phyloP scores from a whole-genome alignment of 352 stramenopile genomes.

The Bremia lactucae region DNA sequence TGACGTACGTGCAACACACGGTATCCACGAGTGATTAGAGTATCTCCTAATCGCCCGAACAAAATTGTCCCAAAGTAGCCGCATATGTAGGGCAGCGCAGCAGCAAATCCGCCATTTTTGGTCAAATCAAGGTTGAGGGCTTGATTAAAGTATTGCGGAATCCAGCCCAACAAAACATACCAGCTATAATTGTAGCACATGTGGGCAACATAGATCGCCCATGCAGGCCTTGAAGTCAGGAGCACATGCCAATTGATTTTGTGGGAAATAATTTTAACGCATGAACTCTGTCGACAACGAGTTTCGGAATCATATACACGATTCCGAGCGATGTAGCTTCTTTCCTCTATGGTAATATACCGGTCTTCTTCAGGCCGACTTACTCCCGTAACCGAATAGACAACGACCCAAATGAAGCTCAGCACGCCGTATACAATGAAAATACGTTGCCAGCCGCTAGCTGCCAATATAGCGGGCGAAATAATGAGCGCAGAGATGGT shows the following conservation, averaged over 20 bases:
- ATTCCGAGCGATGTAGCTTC: slow-evolving; percentile 54
- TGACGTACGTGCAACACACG: slow-evolving; percentile 71
- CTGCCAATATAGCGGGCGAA: slow-evolving; percentile 56
- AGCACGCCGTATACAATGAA: slow-evolving; percentile 68
- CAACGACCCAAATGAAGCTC: slow-evolving; percentile 65
- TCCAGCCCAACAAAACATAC: slow-evolving; percentile 83
- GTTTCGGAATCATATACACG: slow-evolving; percentile 37
- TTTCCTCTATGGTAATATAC: slow-evolving; percentile 44
- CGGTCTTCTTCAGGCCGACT: slow-evolving; percentile 58
- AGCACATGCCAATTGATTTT: slow-evolving; percentile 58
- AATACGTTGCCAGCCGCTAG: slow-evolving; percentile 57
- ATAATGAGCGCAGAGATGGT: slow-evolving; percentile 73
- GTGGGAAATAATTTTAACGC: slow-evolving; percentile 31
- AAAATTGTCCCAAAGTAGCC: slow-evolving; percentile 66
- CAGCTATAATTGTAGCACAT: slow-evolving; percentile 85
- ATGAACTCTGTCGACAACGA: slow-evolving; percentile 28
- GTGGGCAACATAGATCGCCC: slow-evolving; percentile 79
- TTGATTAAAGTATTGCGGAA: slow-evolving; percentile 81
- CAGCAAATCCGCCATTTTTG: slow-evolving; percentile 48
- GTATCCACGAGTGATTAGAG: slow-evolving; percentile 47
- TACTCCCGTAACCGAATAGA: slow-evolving; percentile 45
- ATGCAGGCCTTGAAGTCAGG: slow-evolving; percentile 52
- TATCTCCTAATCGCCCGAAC: slow-evolving; percentile 59
- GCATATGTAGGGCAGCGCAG: slow-evolving; percentile 67
- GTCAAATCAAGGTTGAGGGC: slow-evolving; percentile 65